These are phyloP conservation scores for Paraleonurus japonicus DNA, from an alignment of 257 asterid genomes.

Conservation along the genomic window DNA sequence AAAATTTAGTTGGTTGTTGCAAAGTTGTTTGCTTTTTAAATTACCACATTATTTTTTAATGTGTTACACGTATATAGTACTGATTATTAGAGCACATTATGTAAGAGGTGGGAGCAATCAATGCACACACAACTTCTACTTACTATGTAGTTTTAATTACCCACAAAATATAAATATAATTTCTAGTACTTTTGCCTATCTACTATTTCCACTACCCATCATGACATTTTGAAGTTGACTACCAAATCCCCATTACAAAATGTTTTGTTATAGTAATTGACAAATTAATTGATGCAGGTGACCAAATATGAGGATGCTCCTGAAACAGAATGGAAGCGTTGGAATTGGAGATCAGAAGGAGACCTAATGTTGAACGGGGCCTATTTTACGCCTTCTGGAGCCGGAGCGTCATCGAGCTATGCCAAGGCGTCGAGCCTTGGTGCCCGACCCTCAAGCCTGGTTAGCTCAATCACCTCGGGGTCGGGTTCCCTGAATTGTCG, in stretches of 20 bases:
- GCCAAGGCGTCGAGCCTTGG: constrained; percentile 58
- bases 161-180: not conserved
- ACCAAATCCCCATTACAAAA: constrained; percentile 5
- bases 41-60: constrained; percentile 8
- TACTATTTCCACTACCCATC: not conserved
- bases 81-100: constrained; percentile 7
- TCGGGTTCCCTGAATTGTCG: constrained; percentile 49
- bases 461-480: constrained; percentile 42
- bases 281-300: constrained; percentile 41
- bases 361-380: constrained; percentile 88
- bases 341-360: constrained; percentile 91
- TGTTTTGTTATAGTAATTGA: not conserved
- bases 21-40: not conserved
- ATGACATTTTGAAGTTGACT: not conserved
- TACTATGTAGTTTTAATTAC: not conserved
- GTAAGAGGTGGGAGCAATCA: constrained; percentile 15
- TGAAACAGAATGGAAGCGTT: constrained; percentile 58
- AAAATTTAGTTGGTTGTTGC: constrained; percentile 21
- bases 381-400: constrained; percentile 61
- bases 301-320: constrained; percentile 76
- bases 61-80: too few relatives aligned
- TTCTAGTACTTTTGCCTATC: not conserved
- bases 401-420: constrained; percentile 53
- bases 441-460: constrained; percentile 45
- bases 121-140: not conserved